These are phyloP conservation scores for Myotisia sp. DNA, from an alignment of 2,329 filamentous ascomycete species.

Conservation along the genomic window DNA sequence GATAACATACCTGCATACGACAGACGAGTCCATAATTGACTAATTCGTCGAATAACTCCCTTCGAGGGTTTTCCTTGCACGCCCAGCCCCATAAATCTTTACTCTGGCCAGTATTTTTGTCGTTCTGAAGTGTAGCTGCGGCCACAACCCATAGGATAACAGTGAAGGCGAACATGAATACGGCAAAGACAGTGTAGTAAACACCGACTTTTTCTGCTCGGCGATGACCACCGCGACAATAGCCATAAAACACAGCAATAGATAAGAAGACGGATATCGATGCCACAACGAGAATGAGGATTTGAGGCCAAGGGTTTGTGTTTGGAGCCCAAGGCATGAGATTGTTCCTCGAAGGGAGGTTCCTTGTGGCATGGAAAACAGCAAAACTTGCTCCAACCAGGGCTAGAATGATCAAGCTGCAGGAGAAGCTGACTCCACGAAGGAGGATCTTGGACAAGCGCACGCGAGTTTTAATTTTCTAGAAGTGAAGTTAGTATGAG, in stretches of 20 bases:
- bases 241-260: conserved; percentile 65
- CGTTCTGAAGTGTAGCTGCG: conserved; percentile 68
- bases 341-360: conserved; percentile 59
- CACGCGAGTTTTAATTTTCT: conserved; percentile 89
- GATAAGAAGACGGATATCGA: conserved; percentile 69
- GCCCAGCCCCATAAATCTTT: conserved; percentile 97
- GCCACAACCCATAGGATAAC: conserved; percentile 85
- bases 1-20: conserved; percentile 55
- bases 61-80: conserved; percentile 77
- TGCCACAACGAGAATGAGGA: conserved; percentile 63
- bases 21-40: conserved; percentile 84
- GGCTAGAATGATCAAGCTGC: conserved; percentile 82
- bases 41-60: conserved; percentile 61
- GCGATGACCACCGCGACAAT: conserved; percentile 75
- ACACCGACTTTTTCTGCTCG: conserved; percentile 84
- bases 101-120: conserved; percentile 55
- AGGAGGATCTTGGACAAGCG: conserved; percentile 88
- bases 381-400: conserved; percentile 79
- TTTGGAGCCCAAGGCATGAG: conserved; percentile 70
- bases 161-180: conserved; percentile 85
- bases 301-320: conserved; percentile 80
- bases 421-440: conserved; percentile 92
- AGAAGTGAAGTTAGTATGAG: conserved; percentile 27
- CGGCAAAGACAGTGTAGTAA: conserved; percentile 90
- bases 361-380: conserved; percentile 80